phyloP scores from a whole-genome alignment of 2,329 filamentous ascomycete species.

The Aphanocladium album region DNA sequence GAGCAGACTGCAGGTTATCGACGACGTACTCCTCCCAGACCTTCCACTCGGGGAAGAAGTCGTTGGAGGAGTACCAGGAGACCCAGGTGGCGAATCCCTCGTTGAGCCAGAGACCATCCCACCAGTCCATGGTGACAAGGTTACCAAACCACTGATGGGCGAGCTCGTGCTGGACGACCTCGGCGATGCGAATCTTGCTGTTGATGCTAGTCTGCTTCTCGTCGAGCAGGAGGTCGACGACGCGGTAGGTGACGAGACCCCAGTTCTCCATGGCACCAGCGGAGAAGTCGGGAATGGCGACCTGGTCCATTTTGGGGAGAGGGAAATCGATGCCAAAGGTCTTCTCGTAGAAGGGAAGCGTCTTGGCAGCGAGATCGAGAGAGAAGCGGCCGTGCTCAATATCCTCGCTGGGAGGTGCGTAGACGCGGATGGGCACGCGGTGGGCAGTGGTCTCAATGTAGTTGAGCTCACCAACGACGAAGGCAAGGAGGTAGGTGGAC shows the following conservation, averaged over 20 bases:
- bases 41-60: conserved; percentile 97
- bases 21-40: conserved; percentile 95
- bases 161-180: conserved; percentile 93
- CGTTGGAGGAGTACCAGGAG: conserved; percentile 73
- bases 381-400: conserved; percentile 91
- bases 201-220: conserved; percentile 86
- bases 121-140: conserved; percentile 97
- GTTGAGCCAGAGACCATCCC: conserved; percentile 96
- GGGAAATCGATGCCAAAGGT: conserved; percentile 78
- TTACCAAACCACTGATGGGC: conserved; percentile 99
- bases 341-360: conserved; percentile 91
- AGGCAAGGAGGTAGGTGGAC: conserved; percentile 94
- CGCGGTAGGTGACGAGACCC: conserved; percentile 91
- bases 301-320: conserved; percentile 52
- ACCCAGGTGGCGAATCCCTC: conserved; percentile 70
- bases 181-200: conserved; percentile 87
- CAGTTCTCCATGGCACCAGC: conserved; percentile 98
- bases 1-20: conserved; percentile 82
- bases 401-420: conserved; percentile 82
- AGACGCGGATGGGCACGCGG: conserved; percentile 89
- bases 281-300: conserved; percentile 92
- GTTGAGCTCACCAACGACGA: conserved; percentile 90
- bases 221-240: conserved; percentile 76
- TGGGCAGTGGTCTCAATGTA: conserved; percentile 90
- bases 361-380: conserved; percentile 80